Conservation (phyloP, 2,329 filamentous ascomycete species). For the Pseudonectria buxi region DNA sequence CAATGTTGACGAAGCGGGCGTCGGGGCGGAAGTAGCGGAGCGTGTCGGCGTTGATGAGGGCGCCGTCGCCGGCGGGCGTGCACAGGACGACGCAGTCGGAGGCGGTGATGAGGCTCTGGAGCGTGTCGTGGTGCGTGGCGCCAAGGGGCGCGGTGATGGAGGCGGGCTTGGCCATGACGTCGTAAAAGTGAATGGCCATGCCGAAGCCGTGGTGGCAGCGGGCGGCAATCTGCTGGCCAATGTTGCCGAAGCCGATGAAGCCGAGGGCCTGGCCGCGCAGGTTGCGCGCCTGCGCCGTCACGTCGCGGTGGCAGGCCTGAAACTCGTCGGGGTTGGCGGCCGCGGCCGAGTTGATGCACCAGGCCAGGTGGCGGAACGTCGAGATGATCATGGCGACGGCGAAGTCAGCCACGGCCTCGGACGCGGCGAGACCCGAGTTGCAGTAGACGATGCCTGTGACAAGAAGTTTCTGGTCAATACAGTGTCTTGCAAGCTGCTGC, state of each 20-base stretch:
- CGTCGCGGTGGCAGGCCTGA: slow-evolving; percentile 50
- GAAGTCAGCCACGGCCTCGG: slow-evolving; percentile 67
- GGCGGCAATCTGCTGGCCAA: slow-evolving; percentile 56
- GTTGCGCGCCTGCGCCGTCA: slow-evolving; percentile 56
- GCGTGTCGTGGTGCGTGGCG: slow-evolving; percentile 43
- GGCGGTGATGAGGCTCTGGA: slow-evolving; percentile 44
- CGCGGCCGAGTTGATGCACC: slow-evolving; percentile 53
- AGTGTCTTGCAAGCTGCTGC: not conserved
- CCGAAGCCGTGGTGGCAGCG: slow-evolving; percentile 47
- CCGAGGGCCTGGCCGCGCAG: slow-evolving; percentile 55
- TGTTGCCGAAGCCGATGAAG: slow-evolving; percentile 63
- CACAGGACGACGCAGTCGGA: slow-evolving; percentile 58
- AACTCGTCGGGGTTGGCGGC: slow-evolving; percentile 36
- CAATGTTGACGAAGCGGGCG: slow-evolving; percentile 58
- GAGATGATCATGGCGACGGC: slow-evolving; percentile 62
- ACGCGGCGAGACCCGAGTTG: slow-evolving; percentile 63
- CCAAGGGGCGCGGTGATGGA: slow-evolving; percentile 33
- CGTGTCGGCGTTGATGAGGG: slow-evolving; percentile 41
- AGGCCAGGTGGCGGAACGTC: slow-evolving; percentile 61
- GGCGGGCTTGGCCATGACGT: slow-evolving; percentile 44
- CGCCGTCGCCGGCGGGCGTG: slow-evolving; percentile 41
- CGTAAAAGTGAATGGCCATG: slow-evolving; percentile 61
- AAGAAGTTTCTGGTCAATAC: slow-evolving; percentile 4
- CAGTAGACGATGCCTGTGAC: slow-evolving; percentile 58
- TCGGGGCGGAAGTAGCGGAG: slow-evolving; percentile 48